Percentiles rank a stretch among this genome's conserved stretches.
These are phyloP conservation scores for Orobanche coerulescens DNA, from an alignment of 257 asterid species.

Conservation along the genomic window DNA sequence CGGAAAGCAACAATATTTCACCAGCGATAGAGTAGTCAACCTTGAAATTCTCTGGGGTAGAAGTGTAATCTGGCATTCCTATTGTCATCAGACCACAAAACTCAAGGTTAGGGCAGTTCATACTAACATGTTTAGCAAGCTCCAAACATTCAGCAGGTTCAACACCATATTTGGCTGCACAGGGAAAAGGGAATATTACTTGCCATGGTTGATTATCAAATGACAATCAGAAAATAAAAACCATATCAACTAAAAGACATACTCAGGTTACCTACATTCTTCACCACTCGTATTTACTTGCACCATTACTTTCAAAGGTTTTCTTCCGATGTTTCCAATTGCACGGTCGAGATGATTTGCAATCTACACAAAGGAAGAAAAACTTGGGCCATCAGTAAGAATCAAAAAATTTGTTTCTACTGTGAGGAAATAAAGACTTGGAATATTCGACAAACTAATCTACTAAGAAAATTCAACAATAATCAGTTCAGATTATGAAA, in stretches of 20 bases:
- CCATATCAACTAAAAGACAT: conserved; percentile 21
- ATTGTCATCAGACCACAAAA: conserved; percentile 94
- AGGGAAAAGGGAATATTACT: conserved; percentile 10
- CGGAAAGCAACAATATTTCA: not conserved
- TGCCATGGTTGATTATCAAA: not conserved
- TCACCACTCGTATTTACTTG: conserved; percentile 99
- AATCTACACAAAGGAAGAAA: conserved; percentile 37
- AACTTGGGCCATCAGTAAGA: not conserved
- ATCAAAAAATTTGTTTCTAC: not conserved
- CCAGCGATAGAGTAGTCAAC: conserved; percentile 20
- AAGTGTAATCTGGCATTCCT: conserved; percentile 94
- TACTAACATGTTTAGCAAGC: conserved; percentile 59
- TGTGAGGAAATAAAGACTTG: conserved; percentile 3
- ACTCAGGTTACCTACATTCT: conserved; percentile 72
- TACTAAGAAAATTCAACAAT: not conserved
- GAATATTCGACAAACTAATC: not conserved
- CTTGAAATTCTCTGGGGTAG: conserved; percentile 96
- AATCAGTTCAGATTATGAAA: not conserved
- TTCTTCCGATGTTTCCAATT: conserved; percentile 69
- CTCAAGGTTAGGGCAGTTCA: conserved; percentile 75
- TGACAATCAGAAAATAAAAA: not conserved
- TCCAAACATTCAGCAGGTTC: conserved; percentile 72
- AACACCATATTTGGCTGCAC: conserved; percentile 84
- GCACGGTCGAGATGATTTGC: conserved; percentile 81
- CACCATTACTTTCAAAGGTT: conserved; percentile 74